Conservation (phyloP, 208 protist genomes). For the Trypanosoma mega region DNA sequence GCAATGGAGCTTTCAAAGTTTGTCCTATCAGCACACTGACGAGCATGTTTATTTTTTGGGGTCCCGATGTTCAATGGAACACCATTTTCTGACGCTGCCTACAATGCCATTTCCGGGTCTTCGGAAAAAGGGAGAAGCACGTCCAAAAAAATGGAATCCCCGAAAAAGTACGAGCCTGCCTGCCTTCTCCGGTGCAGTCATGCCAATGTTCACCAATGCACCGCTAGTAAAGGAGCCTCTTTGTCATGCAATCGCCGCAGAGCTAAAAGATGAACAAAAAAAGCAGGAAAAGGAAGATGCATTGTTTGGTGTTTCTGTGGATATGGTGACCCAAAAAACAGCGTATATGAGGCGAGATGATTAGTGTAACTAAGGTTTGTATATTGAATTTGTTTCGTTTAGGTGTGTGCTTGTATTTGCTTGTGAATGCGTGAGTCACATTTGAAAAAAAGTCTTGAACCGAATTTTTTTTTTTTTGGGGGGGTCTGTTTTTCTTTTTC, state of each 20-base stretch:
- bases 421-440: not conserved
- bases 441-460: not conserved
- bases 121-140: slow-evolving; percentile 15
- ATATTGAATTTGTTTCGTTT: not conserved
- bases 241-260: slow-evolving; percentile 17
- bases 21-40: slow-evolving; percentile 1
- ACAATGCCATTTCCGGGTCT: slow-evolving; percentile 40
- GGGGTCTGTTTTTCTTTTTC: not conserved
- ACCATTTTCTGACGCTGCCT: slow-evolving; percentile 12
- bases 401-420: not conserved
- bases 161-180: slow-evolving; percentile 14
- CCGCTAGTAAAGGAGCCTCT: slow-evolving; percentile 38
- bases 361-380: slow-evolving; percentile 14
- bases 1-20: slow-evolving; percentile 19
- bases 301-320: slow-evolving; percentile 59
- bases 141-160: slow-evolving; percentile 54
- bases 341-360: slow-evolving; percentile 50
- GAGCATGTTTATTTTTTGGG: slow-evolving; percentile 25
- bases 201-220: slow-evolving; percentile 53
- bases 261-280: slow-evolving; percentile 27
- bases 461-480: not conserved
- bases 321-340: slow-evolving; percentile 58
- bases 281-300: slow-evolving; percentile 43
- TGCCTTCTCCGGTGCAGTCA: slow-evolving; percentile 32
- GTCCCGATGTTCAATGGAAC: slow-evolving; percentile 19